Evolutionary conservation across 2,329 filamentous ascomycete species (phyloP).

Genomic region (Conoideocrella luteorostrata): DNA sequence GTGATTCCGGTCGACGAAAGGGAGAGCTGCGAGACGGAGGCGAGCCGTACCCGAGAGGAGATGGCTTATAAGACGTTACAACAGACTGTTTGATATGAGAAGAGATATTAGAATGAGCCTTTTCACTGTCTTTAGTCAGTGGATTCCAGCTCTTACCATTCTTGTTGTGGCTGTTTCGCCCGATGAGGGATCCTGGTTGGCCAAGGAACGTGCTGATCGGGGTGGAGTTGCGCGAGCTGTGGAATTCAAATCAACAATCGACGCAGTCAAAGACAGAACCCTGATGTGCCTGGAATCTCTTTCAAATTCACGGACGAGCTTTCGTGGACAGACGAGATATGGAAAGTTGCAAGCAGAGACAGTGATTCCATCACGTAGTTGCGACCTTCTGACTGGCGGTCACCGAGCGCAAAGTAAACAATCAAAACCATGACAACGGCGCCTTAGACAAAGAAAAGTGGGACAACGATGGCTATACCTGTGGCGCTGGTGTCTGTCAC

Average conservation of each 20-base stretch:
- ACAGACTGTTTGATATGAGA: conserved; percentile 38
- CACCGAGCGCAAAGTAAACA: conserved; percentile 19
- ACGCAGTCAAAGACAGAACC: neutral
- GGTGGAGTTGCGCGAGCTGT: conserved; percentile 1
- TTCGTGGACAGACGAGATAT: no score
- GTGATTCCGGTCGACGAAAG: conserved; percentile 56
- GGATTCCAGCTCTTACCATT: conserved; percentile 22
- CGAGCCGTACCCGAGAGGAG: conserved; percentile 64
- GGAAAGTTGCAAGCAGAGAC: neutral
- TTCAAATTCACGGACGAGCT: no score
- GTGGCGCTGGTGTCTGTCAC: conserved; percentile 6
- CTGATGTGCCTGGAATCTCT: no score
- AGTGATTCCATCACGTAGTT: neutral
- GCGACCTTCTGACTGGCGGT: neutral
- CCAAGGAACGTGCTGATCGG: conserved; percentile 13
- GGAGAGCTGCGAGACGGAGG: conserved; percentile 54
- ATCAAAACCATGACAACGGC: conserved; percentile 21
- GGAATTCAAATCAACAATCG: conserved; percentile 1
- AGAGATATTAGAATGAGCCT: conserved; percentile 21
- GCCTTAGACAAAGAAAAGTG: conserved; percentile 15
- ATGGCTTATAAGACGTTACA: conserved; percentile 59
- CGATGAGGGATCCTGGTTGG: conserved; percentile 12
- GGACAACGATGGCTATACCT: conserved; percentile 13
- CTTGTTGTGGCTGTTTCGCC: conserved; percentile 11
- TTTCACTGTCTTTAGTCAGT: conserved; percentile 15